A percentile compares a stretch with the other conserved stretches of the same genome.
phyloP scores from a whole-genome alignment of 2,329 filamentous ascomycete species.

The Byssothecium circinans region DNA sequence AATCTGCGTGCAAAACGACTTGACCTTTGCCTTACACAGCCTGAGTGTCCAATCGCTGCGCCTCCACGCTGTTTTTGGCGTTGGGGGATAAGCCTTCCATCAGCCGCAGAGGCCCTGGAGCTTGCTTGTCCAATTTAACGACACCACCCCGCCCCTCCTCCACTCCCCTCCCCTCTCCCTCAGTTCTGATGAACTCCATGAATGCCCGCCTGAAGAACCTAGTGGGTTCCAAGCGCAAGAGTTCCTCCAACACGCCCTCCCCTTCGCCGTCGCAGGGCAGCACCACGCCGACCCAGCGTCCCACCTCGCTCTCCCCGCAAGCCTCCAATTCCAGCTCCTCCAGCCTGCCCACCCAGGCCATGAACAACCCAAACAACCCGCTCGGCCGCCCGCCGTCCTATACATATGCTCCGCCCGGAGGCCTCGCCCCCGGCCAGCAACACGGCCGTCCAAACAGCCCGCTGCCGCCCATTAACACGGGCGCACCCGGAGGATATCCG shows the following conservation, averaged over 20 bases:
- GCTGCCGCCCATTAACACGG: conserved; percentile 60
- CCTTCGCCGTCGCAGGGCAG: conserved; percentile 32
- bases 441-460: conserved; percentile 54
- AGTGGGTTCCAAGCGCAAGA: conserved; percentile 78
- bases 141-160: conserved; percentile 28
- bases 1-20: no score
- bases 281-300: conserved; percentile 44
- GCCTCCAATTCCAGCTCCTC: conserved; percentile 43
- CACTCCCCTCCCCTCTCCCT: conserved; percentile 17
- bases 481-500: conserved; percentile 54
- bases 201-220: conserved; percentile 78
- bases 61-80: conserved; percentile 4
- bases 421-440: conserved; percentile 42
- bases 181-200: conserved; percentile 69
- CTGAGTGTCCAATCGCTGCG: conserved; percentile 8
- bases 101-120: conserved; percentile 30
- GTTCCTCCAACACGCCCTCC: conserved; percentile 56
- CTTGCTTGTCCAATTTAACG: conserved; percentile 22
- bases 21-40: no score
- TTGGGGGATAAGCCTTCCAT: conserved; percentile 20
- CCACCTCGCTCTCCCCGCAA: conserved; percentile 44
- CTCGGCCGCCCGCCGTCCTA: conserved; percentile 67
- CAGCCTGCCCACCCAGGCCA: conserved; percentile 39
- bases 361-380: conserved; percentile 59
- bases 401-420: conserved; percentile 53